These are phyloP conservation scores for Xylaria nigripes DNA, from an alignment of 495 filamentous ascomycete species.

Conservation along the genomic window DNA sequence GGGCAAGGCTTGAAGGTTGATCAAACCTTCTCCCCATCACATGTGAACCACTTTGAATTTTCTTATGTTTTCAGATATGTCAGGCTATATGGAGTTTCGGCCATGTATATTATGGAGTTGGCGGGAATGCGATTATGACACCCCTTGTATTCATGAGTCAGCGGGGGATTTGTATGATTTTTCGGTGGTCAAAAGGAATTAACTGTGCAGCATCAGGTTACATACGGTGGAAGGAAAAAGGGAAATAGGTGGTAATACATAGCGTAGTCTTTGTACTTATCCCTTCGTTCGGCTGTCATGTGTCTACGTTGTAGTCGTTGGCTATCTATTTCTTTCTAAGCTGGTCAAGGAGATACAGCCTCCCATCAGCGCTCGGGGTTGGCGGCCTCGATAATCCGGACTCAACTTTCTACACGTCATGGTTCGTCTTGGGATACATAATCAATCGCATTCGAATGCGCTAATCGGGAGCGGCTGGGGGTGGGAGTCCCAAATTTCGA, in stretches of 20 bases:
- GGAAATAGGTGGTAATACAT: not conserved
- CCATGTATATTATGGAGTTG: not conserved
- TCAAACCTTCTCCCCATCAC: not conserved
- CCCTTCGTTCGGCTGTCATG: not conserved
- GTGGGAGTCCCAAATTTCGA: too few relatives aligned
- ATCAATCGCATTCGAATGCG: too few relatives aligned
- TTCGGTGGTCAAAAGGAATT: not conserved
- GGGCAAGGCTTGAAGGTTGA: not conserved
- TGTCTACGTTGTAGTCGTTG: not conserved
- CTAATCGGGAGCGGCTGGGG: too few relatives aligned
- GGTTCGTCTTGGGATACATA: too few relatives aligned
- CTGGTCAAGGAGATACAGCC: too few relatives aligned
- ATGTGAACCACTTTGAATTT: not conserved
- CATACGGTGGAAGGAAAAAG: not conserved
- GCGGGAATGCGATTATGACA: not conserved
- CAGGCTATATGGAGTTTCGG: not conserved
- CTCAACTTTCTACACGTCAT: too few relatives aligned
- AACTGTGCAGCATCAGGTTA: not conserved
- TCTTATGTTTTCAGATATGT: not conserved
- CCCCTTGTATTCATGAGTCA: not conserved
- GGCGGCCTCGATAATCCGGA: too few relatives aligned
- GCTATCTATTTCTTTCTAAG: not conserved
- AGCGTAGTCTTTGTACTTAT: not conserved
- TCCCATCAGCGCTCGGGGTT: too few relatives aligned
- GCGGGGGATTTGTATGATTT: not conserved